Percentiles rank a stretch among this genome's conserved stretches.
Conservation (phyloP, 768 basidiomycete genomes). For the Coprinopsis marcescibilis region DNA sequence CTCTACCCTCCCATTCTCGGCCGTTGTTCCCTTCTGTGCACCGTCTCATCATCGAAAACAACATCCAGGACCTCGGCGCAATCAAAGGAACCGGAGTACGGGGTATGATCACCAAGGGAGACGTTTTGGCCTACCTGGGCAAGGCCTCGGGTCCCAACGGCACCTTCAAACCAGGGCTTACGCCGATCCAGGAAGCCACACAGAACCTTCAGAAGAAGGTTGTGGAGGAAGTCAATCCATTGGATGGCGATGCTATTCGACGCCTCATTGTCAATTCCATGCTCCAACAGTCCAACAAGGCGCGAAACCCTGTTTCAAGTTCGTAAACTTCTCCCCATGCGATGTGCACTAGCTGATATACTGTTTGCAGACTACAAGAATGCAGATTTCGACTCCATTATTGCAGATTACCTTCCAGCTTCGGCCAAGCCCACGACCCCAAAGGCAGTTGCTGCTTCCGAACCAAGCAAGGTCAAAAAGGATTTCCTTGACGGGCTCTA, state of each 20-base stretch:
- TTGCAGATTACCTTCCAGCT: slow-evolving; percentile 65
- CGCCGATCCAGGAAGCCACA: slow-evolving; percentile 28
- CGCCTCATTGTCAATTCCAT: slow-evolving; percentile 58
- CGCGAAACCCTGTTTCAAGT: slow-evolving; percentile 41
- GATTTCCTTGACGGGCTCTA: slow-evolving; percentile 40
- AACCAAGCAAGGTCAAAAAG: slow-evolving; percentile 21
- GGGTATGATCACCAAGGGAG: slow-evolving; percentile 96
- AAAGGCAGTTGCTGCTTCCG: slow-evolving; percentile 13
- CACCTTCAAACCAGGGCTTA: slow-evolving; percentile 52
- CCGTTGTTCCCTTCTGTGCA: slow-evolving; percentile 89
- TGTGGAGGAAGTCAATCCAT: slow-evolving; percentile 23
- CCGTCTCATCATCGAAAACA: slow-evolving; percentile 68
- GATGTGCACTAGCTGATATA: not conserved
- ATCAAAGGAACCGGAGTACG: slow-evolving; percentile 87
- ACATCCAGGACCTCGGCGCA: slow-evolving; percentile 49
- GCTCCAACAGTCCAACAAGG: slow-evolving; percentile 48
- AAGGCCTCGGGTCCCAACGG: slow-evolving; percentile 74
- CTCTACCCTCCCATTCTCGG: slow-evolving; percentile 45
- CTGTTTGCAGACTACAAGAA: slow-evolving; percentile 30
- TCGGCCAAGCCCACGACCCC: slow-evolving; percentile 17
- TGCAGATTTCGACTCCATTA: slow-evolving; percentile 66
- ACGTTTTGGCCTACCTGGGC: slow-evolving; percentile 83
- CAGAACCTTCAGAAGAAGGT: slow-evolving; percentile 31
- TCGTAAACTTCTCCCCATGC: slow-evolving; percentile 6
- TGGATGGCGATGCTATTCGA: slow-evolving; percentile 63